Evolutionary conservation across 768 basidiomycete genomes (phyloP).

Genomic region (Dentipellis fragilis): DNA sequence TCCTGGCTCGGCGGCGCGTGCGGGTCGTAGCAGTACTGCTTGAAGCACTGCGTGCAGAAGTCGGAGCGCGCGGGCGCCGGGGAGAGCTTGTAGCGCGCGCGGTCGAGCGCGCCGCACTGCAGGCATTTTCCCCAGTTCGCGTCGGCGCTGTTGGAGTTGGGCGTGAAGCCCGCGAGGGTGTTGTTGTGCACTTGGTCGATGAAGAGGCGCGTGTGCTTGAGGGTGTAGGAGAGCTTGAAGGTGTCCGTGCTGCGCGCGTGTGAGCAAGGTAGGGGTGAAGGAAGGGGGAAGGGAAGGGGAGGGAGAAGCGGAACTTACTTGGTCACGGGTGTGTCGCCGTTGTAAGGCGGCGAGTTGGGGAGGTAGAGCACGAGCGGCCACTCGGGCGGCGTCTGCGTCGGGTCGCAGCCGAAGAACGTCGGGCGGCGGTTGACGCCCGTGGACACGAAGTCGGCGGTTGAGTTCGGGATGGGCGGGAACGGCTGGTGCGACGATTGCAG

Average conservation of each 20-base stretch:
- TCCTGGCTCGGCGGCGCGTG: conserved; percentile 10
- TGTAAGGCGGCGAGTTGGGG: conserved; percentile 65
- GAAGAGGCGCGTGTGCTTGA: conserved; percentile 42
- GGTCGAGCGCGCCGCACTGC: conserved; percentile 54
- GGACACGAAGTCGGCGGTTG: conserved; percentile 38
- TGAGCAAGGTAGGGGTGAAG: conserved; percentile 5
- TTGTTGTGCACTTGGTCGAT: conserved; percentile 51
- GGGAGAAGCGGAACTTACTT: conserved; percentile 34
- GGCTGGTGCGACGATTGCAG: conserved; percentile 42
- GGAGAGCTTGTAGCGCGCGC: conserved; percentile 13
- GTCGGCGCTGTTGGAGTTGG: conserved; percentile 48
- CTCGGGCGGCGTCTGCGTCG: conserved; percentile 34
- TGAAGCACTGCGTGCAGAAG: conserved; percentile 19
- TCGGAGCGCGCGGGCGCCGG: conserved; percentile 15
- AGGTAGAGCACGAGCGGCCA: conserved; percentile 67
- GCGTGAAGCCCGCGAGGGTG: conserved; percentile 48
- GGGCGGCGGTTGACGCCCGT: conserved; percentile 57
- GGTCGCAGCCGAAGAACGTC: conserved; percentile 76
- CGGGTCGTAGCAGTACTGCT: conserved; percentile 22
- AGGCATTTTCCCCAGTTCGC: conserved; percentile 53
- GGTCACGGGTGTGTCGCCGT: conserved; percentile 50
- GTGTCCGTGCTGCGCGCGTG: conserved; percentile 36
- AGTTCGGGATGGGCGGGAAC: conserved; percentile 55
- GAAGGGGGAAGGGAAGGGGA: neutral
- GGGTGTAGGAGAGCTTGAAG: conserved; percentile 51